These are phyloP conservation scores for Coemansia sp. DNA, from an alignment of 192 early-diverging fungal genomes.

Conservation along the genomic window DNA sequence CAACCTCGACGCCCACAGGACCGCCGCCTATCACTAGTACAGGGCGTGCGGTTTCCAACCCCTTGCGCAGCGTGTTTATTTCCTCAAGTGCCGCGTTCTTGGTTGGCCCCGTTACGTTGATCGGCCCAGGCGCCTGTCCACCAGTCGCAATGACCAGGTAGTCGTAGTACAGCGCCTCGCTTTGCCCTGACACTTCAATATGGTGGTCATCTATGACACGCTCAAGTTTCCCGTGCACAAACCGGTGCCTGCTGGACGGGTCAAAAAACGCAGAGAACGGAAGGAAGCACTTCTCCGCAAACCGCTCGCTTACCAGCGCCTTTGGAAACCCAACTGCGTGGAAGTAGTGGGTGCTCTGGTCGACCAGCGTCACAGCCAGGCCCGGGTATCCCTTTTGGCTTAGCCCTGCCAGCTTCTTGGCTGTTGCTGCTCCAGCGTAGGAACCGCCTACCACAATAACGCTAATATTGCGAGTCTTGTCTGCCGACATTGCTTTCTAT, in stretches of 20 bases:
- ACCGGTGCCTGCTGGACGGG: constrained; percentile 33
- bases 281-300: constrained; percentile 55
- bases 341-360: constrained; percentile 59
- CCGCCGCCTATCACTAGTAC: constrained; percentile 65
- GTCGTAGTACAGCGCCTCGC: constrained; percentile 47
- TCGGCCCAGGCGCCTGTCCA: constrained; percentile 47
- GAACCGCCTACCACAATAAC: constrained; percentile 59
- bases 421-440: constrained; percentile 52
- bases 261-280: constrained; percentile 55
- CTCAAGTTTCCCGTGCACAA: constrained; percentile 45
- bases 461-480: constrained; percentile 43
- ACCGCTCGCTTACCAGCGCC: constrained; percentile 49
- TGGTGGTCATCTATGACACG: constrained; percentile 29
- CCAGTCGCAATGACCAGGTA: constrained; percentile 62
- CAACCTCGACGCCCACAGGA: constrained; percentile 61
- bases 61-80: constrained; percentile 31
- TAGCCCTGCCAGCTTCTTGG: constrained; percentile 44
- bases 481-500: not conserved
- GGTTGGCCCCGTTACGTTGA: constrained; percentile 31
- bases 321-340: constrained; percentile 58
- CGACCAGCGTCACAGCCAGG: constrained; percentile 58
- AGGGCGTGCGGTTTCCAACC: constrained; percentile 43
- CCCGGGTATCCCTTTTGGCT: constrained; percentile 31
- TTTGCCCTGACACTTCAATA: constrained; percentile 42
- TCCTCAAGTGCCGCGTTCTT: constrained; percentile 43